A percentile compares a stretch with the other conserved stretches of the same genome.
These are phyloP conservation scores for Linum tenue DNA, from an alignment of 345 rosid genomes.

Conservation along the genomic window DNA sequence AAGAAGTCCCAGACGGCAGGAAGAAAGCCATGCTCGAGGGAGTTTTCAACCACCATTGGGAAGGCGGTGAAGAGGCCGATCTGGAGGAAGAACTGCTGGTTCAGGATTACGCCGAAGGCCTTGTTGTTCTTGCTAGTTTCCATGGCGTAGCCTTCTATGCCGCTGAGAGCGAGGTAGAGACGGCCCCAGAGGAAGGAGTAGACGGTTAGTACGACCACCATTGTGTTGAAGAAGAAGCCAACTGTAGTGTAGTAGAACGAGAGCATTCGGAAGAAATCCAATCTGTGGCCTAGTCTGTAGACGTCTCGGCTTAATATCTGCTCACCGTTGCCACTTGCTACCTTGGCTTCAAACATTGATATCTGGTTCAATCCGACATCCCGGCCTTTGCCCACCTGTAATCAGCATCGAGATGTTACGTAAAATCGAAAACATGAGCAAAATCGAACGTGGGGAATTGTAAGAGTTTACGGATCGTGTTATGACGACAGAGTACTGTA, in stretches of 20 bases:
- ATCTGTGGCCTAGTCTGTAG: constrained; percentile 88
- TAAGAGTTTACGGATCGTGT: no score
- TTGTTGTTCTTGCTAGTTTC: constrained; percentile 33
- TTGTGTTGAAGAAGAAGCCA: constrained; percentile 91
- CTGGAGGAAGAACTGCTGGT: constrained; percentile 79
- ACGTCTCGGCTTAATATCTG: constrained; percentile 96
- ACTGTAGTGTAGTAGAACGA: constrained; percentile 92
- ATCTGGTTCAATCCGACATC: constrained; percentile 96
- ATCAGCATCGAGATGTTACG: no score
- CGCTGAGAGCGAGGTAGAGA: constrained; percentile 15
- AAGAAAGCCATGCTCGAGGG: constrained; percentile 93
- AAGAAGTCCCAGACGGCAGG: constrained; percentile 90
- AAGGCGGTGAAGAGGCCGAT: constrained; percentile 92
- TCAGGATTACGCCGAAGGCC: constrained; percentile 64
- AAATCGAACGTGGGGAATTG: no score
- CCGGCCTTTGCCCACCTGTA: constrained; percentile 88
- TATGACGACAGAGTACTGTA: no score
- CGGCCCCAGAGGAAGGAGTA: constrained; percentile 43
- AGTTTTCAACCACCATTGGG: constrained; percentile 92
- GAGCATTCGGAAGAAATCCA: constrained; percentile 94
- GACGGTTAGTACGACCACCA: constrained; percentile 83
- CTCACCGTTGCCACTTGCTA: constrained; percentile 98
- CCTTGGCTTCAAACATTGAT: constrained; percentile 98
- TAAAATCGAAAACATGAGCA: no score
- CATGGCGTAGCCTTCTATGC: constrained; percentile 64